phyloP scores from a whole-genome alignment of 331 rosid species.

The Arachis monticola region DNA sequence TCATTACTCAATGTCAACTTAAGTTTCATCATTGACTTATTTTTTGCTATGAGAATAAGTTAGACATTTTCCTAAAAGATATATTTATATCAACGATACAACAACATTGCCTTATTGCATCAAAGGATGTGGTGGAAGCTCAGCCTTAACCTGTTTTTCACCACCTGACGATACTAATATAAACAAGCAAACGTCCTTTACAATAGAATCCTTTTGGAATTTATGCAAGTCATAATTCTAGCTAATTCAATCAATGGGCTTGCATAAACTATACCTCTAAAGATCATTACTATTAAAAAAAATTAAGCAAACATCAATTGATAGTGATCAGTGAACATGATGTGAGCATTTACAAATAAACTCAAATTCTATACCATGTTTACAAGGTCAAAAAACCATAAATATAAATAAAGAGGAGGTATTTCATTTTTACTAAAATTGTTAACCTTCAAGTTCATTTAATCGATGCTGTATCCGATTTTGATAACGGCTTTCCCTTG shows the following conservation, averaged over 20 bases:
- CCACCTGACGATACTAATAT: background rate
- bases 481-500: conserved; percentile 60
- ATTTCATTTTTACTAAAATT: conserved; percentile 28
- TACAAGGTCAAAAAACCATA: conserved; percentile 26
- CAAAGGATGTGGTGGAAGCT: background rate
- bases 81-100: background rate
- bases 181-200: conserved; percentile 28
- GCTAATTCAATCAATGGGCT: conserved; percentile 20
- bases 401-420: conserved; percentile 18
- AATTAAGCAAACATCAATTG: conserved; percentile 24
- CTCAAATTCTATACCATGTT: conserved; percentile 9
- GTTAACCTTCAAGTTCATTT: conserved; percentile 80
- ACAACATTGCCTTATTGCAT: background rate
- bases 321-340: conserved; percentile 21
- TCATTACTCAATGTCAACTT: background rate
- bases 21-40: background rate
- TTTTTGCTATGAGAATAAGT: background rate
- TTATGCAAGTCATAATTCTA: conserved; percentile 8
- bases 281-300: conserved; percentile 28
- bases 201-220: conserved; percentile 25
- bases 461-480: conserved; percentile 71
- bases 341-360: conserved; percentile 14
- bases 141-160: conserved; percentile 11
- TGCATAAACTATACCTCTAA: conserved; percentile 31
- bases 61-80: background rate